These are phyloP conservation scores for Phytophthora citrophthora DNA, from an alignment of 352 stramenopile species.

Conservation along the genomic window DNA sequence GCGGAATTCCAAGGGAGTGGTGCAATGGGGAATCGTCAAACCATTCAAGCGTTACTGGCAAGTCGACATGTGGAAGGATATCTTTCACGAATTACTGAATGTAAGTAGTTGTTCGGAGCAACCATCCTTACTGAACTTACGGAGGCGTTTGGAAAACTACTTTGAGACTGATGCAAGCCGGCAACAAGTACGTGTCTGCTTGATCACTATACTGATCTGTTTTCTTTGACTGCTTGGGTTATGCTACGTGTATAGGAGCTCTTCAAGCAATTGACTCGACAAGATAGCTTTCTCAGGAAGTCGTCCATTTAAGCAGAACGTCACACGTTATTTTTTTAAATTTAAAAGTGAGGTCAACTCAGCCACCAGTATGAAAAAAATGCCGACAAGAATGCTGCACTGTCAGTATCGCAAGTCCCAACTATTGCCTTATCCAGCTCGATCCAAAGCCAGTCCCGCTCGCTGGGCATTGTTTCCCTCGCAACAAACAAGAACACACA, in stretches of 20 bases:
- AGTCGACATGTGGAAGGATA: slow-evolving; percentile 65
- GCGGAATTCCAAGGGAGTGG: slow-evolving; percentile 27
- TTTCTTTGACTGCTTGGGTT: slow-evolving; percentile 6
- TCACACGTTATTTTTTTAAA: background rate
- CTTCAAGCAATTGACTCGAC: slow-evolving; percentile 48
- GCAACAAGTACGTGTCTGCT: slow-evolving; percentile 44
- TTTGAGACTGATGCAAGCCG: slow-evolving; percentile 49
- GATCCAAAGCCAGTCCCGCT: background rate
- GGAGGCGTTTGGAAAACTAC: slow-evolving; percentile 60
- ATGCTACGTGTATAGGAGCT: slow-evolving; percentile 51
- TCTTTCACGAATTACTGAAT: slow-evolving; percentile 82
- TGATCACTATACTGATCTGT: background rate
- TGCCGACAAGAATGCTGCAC: background rate
- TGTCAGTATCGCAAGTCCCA: too few species aligned
- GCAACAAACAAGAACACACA: slow-evolving; percentile 26
- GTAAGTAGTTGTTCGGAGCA: slow-evolving; percentile 69
- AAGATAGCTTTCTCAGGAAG: slow-evolving; percentile 59
- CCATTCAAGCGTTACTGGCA: slow-evolving; percentile 87
- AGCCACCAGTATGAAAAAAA: background rate
- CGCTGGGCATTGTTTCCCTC: background rate
- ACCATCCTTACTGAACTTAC: slow-evolving; percentile 54
- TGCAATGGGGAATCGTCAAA: slow-evolving; percentile 53
- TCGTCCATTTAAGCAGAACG: slow-evolving; percentile 38
- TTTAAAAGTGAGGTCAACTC: slow-evolving; percentile 6
- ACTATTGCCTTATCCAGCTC: too few species aligned